These are phyloP conservation scores for Porogramme epimiltina DNA, from an alignment of 1,284 basidiomycete genomes.

Conservation along the genomic window DNA sequence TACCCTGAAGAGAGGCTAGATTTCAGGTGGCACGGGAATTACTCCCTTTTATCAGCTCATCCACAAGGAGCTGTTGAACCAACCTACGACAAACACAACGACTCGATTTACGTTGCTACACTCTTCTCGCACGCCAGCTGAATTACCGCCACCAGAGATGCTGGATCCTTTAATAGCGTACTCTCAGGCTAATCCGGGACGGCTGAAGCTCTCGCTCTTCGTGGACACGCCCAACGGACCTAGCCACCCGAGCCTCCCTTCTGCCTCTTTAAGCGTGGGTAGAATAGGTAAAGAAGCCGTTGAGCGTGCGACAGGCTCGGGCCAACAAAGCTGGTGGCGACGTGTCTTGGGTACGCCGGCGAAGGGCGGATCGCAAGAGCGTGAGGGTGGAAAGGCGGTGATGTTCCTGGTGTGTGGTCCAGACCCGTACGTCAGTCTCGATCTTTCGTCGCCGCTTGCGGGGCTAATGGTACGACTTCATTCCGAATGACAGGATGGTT, in stretches of 20 bases:
- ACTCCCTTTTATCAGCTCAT: conserved; percentile 77
- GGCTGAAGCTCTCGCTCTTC: conserved; percentile 58
- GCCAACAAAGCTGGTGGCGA: conserved; percentile 45
- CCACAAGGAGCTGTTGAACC: conserved; percentile 41
- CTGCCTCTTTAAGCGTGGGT: conserved; percentile 41
- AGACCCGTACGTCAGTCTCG: conserved; percentile 58
- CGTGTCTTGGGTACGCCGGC: conserved; percentile 34
- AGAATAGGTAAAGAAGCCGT: conserved; percentile 55
- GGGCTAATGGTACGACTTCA: conserved; percentile 7
- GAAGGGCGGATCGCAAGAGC: conserved; percentile 19
- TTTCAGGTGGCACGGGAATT: conserved; percentile 83
- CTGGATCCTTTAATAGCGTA: conserved; percentile 51
- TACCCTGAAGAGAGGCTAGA: conserved; percentile 41
- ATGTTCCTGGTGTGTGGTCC: conserved; percentile 80
- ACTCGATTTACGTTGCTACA: conserved; percentile 74
- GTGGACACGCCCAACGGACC: conserved; percentile 53
- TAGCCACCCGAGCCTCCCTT: conserved; percentile 21
- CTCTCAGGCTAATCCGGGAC: conserved; percentile 51
- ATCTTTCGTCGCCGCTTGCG: not conserved
- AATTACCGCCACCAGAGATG: conserved; percentile 66
- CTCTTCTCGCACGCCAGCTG: conserved; percentile 56
- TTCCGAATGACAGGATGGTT: conserved; percentile 60
- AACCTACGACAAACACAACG: conserved; percentile 32
- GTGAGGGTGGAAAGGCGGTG: conserved; percentile 38
- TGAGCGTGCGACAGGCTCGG: conserved; percentile 39